phyloP scores from a whole-genome alignment of 805 yeast genomes.

The Yarrowia porcina region DNA sequence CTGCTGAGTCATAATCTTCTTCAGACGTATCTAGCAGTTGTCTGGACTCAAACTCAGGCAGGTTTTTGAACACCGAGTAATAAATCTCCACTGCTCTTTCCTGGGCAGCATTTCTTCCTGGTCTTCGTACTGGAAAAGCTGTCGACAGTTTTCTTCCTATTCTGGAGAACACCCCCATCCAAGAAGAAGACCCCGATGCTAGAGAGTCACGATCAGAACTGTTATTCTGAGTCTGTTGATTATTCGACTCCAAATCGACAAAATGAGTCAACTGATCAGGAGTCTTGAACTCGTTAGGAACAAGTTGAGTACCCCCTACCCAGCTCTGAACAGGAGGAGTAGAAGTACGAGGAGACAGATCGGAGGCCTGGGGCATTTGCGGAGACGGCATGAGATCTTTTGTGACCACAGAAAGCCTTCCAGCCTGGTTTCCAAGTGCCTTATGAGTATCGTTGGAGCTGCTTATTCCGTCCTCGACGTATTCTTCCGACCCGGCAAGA shows the following conservation, averaged over 20 bases:
- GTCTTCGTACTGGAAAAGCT: background rate
- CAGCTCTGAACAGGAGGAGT: background rate
- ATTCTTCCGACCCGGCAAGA: background rate
- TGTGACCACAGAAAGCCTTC: background rate
- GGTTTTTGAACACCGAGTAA: constrained; percentile 50
- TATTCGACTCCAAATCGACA: constrained; percentile 4
- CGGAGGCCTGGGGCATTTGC: background rate
- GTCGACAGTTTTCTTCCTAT: background rate
- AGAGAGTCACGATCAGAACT: background rate
- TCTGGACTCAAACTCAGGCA: constrained; percentile 35
- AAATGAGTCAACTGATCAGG: constrained; percentile 12
- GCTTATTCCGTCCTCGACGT: background rate
- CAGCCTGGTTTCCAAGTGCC: background rate
- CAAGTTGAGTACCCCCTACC: background rate
- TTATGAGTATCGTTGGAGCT: background rate
- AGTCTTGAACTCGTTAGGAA: background rate
- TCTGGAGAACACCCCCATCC: constrained; percentile 12
- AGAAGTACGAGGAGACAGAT: background rate
- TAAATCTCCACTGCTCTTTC: constrained; percentile 42
- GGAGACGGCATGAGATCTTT: background rate
- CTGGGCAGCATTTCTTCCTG: background rate
- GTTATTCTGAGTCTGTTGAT: background rate
- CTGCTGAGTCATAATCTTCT: constrained; percentile 37
- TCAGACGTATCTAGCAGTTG: constrained; percentile 35
- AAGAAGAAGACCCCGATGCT: background rate